Base-by-base conservation (phyloP, 2,329 filamentous ascomycete species). In the Aspergillus clavatus region DNA sequence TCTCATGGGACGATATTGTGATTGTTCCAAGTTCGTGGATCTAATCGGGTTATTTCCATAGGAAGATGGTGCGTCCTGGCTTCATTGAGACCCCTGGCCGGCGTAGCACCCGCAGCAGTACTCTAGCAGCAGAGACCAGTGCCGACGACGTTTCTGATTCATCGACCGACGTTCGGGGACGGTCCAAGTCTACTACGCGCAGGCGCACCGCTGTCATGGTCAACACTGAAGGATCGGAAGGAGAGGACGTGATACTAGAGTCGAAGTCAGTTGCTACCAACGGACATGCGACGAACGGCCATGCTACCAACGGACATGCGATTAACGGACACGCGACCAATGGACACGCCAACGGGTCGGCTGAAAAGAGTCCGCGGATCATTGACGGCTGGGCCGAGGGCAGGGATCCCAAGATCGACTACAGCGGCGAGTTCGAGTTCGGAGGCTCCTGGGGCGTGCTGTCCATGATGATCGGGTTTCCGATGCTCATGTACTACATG, bases 401-500 rank as follows among this genome's bases (percentile, higher is more conserved):
- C 12, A 64, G 60, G 42, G 69, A 72, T 43, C 65, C 68, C 43
- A 72, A 67, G 51, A 54, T 72, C 46, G 72, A 74, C 53, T 67
- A 67, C 43, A 74, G 73, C 43, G 76, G 76, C 38, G 69, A 80
- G 51, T 77, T 77, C 53, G 94, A 98, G 65, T 98, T 97, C 63
- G 91, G 91, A 52, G 93, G 93, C 47, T 83, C 87, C 3, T 65
- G 78, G n/a, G 91, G 93, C 44, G 85, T 90, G 33, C 71, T 79
- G 12, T 74, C 80, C 55, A 89, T 96, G 81, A 97, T 97, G 89
- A 78, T 89, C 51, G 82, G 86, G 37, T 98, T 97, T 70, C 93
- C 93, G n/a, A 51, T 84, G 28, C 79, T 98, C 58, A 97, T 97
- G 91, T 96, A 88, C 79, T 97, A 96, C 73, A 95, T 98, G 90